Evolutionary conservation across 441 rosid genomes (phyloP).

Genomic region (Macaranga tanarius): DNA sequence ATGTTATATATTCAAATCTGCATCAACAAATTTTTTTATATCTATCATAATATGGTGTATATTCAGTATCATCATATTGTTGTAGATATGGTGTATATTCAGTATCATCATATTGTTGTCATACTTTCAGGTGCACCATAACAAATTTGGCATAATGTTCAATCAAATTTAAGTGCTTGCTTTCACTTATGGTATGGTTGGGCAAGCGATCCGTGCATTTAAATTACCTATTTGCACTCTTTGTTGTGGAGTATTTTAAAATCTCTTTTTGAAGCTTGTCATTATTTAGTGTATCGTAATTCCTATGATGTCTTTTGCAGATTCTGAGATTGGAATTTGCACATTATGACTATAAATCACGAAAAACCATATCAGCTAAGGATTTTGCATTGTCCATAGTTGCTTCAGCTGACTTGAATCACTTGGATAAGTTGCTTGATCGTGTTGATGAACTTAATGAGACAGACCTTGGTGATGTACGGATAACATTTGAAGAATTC

Average conservation of each 20-base stretch:
- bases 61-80: no score
- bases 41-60: no score
- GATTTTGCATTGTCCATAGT: conserved; percentile 95
- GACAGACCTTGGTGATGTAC: conserved; percentile 44
- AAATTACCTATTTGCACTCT: conserved; percentile 4
- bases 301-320: conserved; percentile 33
- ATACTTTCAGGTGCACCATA: no score
- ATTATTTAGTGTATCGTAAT: background rate
- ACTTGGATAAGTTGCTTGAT: conserved; percentile 58
- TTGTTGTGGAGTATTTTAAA: conserved; percentile 7
- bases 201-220: conserved; percentile 5
- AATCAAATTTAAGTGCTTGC: conserved; percentile 11
- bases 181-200: conserved; percentile 9
- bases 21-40: no score
- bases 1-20: background rate
- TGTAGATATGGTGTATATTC: no score
- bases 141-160: background rate
- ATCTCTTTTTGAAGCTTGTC: background rate
- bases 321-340: conserved; percentile 81
- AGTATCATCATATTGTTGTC: no score
- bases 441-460: conserved; percentile 59
- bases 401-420: conserved; percentile 84
- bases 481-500: conserved; percentile 69
- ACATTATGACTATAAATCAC: conserved; percentile 73
- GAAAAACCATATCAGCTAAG: conserved; percentile 68